Conservation (phyloP, 1,139 yeast species). For the Saccharomycopsis crataegensis region DNA sequence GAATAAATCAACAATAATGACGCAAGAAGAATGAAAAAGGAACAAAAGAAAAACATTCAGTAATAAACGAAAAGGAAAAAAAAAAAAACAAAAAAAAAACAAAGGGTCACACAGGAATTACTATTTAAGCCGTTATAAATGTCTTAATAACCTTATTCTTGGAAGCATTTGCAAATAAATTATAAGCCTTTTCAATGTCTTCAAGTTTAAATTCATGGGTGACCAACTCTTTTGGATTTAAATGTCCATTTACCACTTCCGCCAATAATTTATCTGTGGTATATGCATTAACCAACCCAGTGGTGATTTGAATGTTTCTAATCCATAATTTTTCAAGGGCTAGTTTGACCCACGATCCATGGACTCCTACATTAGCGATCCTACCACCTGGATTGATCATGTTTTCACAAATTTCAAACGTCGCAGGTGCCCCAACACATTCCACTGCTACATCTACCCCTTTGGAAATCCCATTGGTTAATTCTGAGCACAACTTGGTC, state of each 20-base stretch:
- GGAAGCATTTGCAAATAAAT: conserved; percentile 41
- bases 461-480: conserved; percentile 21
- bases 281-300: conserved; percentile 39
- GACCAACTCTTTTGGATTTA: conserved; percentile 41
- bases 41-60: neutral
- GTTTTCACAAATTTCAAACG: conserved; percentile 36
- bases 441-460: conserved; percentile 47
- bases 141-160: conserved; percentile 28
- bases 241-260: conserved; percentile 28
- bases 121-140: neutral
- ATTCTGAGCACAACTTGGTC: conserved; percentile 23
- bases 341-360: conserved; percentile 36
- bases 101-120: neutral
- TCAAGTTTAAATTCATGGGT: conserved; percentile 54
- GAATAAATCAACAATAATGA: too few relatives aligned
- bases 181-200: conserved; percentile 57
- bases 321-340: conserved; percentile 40
- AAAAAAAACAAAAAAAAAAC: neutral
- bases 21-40: too few relatives aligned
- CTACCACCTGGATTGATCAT: conserved; percentile 41
- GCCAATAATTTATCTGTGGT: conserved; percentile 32
- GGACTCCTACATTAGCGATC: conserved; percentile 42
- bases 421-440: conserved; percentile 40
- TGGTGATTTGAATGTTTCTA: conserved; percentile 36
- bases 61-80: neutral